Base-by-base conservation (phyloP, 345 rosid species). In the Aquilaria sinensis region DNA sequence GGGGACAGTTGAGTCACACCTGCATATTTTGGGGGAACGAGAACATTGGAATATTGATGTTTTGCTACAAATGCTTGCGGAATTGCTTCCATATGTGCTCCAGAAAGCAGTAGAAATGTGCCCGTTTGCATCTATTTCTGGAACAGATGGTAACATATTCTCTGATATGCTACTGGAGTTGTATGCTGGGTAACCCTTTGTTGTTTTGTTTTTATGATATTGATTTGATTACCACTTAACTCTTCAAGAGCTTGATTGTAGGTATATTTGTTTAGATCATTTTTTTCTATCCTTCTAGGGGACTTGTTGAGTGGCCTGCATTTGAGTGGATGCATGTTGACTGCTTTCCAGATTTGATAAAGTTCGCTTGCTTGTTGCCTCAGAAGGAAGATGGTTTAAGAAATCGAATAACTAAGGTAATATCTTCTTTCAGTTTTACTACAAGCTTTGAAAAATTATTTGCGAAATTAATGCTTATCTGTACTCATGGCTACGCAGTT, bases 321-420 rank as follows among this genome's bases (percentile, higher is more conserved):
- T 90, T 90, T 76, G 92, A 90, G 65, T 87, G 97, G 97, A 81
- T 87, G 83, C 87, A 87, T 76, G 75, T 75, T 5, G 88, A 87
- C 72, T 90, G 97, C 90, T 83, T 87, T 70, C 87, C 97, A 65
- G 81, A 72, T 72, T 72, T 90, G 73, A 81, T 87, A 69, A 86
- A 80, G 68, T 74, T 90, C 67, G 77, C 83, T 61, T 83, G 87
- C 81, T 72, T 85, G 85, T 77, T 90, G 67, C 87, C 92, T 50
- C 90, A 67, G 58, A 90, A 90, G 67, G 97, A 90, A 77, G 97
- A 90, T 66, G 77, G 73, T 74, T 77, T 90, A 76, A 76, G 95
- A 79, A 87, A 77, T 67, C 86, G 83, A 69, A 82, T 75, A 61
- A 77, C 94, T 15, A 89, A 87, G 94, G 94, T 89, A 62, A 6